Evolutionary conservation across 2,329 filamentous ascomycete species (phyloP), one percentile per base, ranked within the genome.

Genomic region (Amauroascus niger): DNA sequence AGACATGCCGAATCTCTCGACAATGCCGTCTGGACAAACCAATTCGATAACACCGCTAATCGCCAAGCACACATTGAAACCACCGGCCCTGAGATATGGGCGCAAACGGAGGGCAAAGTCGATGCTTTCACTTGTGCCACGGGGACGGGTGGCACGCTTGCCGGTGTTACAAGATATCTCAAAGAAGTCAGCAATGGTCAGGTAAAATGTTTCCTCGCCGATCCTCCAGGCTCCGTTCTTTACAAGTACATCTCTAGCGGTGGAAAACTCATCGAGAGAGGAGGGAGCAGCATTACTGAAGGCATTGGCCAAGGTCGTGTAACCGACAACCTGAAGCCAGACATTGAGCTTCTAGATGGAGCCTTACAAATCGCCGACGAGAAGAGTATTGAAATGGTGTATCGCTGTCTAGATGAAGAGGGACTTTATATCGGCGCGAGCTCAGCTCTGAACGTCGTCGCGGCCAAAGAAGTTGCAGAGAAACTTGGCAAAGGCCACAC

Each of bases 1-100:
- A 77, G 91, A 40, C 91, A 97, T 71, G 93, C 93, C n/a, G 89
- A 93, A 68, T 70, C 77, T 2, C 73, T 94, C 47, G 84, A 88
- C 14, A 93, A 93, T 64, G 89, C 91, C 7, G 90, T 97, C 13
- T 98, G 93, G 93, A 98, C 93, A 43, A 94, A 98, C 72, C 93
- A 98, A 74, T 98, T 98, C 73, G 93, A 98, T 70, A 98, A 98
- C 75, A 83, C 79, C 50, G 93, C 93, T 51, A 98, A 98, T 72
- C 80, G 93, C 50, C 83, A 87, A 65, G 93, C 93, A 46, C 93
- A 98, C 69, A 85, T 97, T 62, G 91, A 96, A 76, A 97, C 91
- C 1, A 98, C 93, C 0, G 93, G 93, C 0, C 93, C 93, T 0
- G 93, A 98, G 73, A 95, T 98, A 67, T 98, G 93, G 93, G 75